A percentile compares a stretch with the other conserved stretches of the same genome.
Conservation (phyloP, 495 filamentous ascomycete species). For the Letharia columbiana region DNA sequence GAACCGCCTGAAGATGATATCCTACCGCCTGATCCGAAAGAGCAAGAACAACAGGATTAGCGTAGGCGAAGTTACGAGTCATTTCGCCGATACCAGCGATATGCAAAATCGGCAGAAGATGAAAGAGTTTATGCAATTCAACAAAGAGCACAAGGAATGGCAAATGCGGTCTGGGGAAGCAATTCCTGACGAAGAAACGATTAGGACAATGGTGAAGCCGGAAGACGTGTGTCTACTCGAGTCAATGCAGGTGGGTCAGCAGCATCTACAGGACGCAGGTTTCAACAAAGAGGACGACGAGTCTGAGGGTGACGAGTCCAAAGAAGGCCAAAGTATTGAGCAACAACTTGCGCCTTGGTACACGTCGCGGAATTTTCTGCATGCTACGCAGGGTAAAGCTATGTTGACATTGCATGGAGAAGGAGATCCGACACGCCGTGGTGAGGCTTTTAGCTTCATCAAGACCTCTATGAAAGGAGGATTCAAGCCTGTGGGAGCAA, state of each 20-base stretch:
- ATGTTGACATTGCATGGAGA: constrained; percentile 93
- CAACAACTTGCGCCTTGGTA: constrained; percentile 92
- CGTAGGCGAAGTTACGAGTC: constrained; percentile 71
- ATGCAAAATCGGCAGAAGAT: constrained; percentile 93
- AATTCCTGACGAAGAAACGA: constrained; percentile 64
- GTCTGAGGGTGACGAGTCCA: constrained; percentile 57
- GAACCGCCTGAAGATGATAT: constrained; percentile 90
- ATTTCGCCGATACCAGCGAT: constrained; percentile 83
- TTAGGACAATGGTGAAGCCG: constrained; percentile 80
- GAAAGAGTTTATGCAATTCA: constrained; percentile 87
- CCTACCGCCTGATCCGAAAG: constrained; percentile 74
- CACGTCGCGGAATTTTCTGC: constrained; percentile 86
- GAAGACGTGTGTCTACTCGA: constrained; percentile 92
- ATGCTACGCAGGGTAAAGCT: constrained; percentile 88
- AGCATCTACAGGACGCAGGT: constrained; percentile 75
- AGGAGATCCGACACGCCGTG: constrained; percentile 90
- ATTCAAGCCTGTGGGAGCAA: constrained; percentile 83
- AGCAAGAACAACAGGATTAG: constrained; percentile 58
- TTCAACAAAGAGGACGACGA: constrained; percentile 68
- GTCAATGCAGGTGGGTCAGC: constrained; percentile 90
- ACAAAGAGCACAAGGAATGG: constrained; percentile 79
- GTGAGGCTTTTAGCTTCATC: constrained; percentile 90
- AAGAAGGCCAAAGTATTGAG: constrained; percentile 64
- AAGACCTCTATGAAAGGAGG: constrained; percentile 98
- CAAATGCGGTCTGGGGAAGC: constrained; percentile 60